These are phyloP conservation scores for Tuber magnatum DNA, from an alignment of 495 filamentous ascomycete species.

Conservation along the genomic window DNA sequence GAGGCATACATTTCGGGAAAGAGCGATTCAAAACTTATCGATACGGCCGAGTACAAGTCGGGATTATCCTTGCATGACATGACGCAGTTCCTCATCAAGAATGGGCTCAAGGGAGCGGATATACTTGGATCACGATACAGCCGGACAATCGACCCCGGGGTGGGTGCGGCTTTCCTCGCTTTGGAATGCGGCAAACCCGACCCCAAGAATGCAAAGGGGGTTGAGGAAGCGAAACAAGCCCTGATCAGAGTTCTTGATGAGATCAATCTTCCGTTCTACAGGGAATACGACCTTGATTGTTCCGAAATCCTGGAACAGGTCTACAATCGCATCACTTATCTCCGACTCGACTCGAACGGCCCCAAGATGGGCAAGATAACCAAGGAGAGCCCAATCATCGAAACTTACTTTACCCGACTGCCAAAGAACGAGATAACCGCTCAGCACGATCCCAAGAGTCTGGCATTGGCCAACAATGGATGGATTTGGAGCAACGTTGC, in stretches of 20 bases:
- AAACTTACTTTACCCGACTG: constrained; percentile 91
- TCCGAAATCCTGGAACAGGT: constrained; percentile 79
- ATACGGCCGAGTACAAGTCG: constrained; percentile 40
- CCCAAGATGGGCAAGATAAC: constrained; percentile 79
- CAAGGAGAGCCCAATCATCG: constrained; percentile 71
- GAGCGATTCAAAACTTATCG: background rate
- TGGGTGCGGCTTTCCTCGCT: constrained; percentile 63
- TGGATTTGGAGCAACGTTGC: constrained; percentile 97
- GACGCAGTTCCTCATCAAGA: constrained; percentile 48
- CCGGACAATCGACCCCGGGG: constrained; percentile 57
- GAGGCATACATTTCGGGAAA: constrained; percentile 55
- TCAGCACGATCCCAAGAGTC: constrained; percentile 64
- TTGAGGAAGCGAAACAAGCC: constrained; percentile 47
- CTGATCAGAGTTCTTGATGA: constrained; percentile 65
- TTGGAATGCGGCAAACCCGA: constrained; percentile 63
- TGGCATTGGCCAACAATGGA: constrained; percentile 90
- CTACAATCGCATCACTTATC: constrained; percentile 88
- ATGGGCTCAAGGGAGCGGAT: constrained; percentile 62
- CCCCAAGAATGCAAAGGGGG: constrained; percentile 45
- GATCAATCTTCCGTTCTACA: constrained; percentile 78
- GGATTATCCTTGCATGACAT: constrained; percentile 54
- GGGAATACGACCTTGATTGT: constrained; percentile 80
- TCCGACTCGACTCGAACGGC: constrained; percentile 81
- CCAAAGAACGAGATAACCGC: constrained; percentile 70
- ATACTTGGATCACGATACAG: constrained; percentile 70